A percentile compares a stretch with the other conserved stretches of the same genome.
phyloP scores from a whole-genome alignment of 768 basidiomycete species.

The Holtermanniella nyarrowii region DNA sequence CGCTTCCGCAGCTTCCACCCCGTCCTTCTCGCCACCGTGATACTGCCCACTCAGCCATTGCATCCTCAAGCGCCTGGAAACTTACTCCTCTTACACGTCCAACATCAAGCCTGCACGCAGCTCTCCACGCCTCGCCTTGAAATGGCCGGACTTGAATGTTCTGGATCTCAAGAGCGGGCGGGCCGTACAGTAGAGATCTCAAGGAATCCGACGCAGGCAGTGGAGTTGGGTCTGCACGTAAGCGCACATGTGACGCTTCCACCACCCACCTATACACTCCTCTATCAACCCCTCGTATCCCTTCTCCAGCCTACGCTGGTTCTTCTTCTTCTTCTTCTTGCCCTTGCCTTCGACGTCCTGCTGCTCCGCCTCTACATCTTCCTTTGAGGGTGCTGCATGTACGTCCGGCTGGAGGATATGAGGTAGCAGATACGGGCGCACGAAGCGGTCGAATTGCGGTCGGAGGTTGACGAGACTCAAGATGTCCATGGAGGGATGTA shows the following conservation, averaged over 20 bases:
- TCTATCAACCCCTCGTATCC: constrained; percentile 27
- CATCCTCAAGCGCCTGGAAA: not conserved
- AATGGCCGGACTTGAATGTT: not conserved
- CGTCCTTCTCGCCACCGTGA: constrained; percentile 17
- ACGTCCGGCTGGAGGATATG: not conserved
- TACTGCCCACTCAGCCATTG: constrained; percentile 14
- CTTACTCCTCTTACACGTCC: not conserved
- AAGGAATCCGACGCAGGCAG: not conserved
- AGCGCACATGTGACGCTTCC: not conserved
- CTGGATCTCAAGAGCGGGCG: not conserved
- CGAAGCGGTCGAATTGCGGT: constrained; percentile 25
- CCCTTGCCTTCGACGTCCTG: constrained; percentile 1
- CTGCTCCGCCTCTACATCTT: not conserved
- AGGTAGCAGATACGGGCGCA: constrained; percentile 20
- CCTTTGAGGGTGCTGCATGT: not conserved
- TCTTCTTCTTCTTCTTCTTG: constrained; percentile 7
- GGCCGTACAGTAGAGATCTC: not conserved
- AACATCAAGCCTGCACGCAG: not conserved
- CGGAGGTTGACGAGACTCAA: constrained; percentile 27
- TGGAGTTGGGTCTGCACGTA: constrained; percentile 14
- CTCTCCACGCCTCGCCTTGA: not conserved
- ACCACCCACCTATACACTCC: constrained; percentile 26
- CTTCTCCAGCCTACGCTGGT: constrained; percentile 14
- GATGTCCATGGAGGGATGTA: constrained; percentile 24
- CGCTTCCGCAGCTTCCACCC: constrained; percentile 24